Evolutionary conservation across 176 grass and related monocot genomes (phyloP), one percentile per base, ranked within the genome.

Genomic region (Oropetium thomaeum): DNA sequence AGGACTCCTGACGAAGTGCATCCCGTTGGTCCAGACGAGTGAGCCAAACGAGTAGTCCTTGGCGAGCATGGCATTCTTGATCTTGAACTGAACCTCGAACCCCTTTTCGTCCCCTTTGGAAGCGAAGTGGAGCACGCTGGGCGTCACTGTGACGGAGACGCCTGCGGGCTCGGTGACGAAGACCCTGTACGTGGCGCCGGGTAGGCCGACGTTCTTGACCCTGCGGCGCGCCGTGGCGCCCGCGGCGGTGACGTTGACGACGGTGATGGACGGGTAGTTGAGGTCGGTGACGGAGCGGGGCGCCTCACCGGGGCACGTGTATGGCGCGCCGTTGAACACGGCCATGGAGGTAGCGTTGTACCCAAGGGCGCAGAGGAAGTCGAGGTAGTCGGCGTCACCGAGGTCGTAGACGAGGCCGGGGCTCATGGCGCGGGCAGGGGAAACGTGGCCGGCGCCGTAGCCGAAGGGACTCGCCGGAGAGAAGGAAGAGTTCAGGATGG

Each of bases 331-430:
- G 66, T 83, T 59, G 70, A 96, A 97, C 29, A 5, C 60, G 48
- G 79, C 23, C 27, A 90, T 8, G 14, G 81, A 53, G 13, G 69
- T 79, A 17, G 85, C 44, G 57, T 92, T 88, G 85, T 97, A 97
- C 30, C 69, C 51, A 42, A 81, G 19, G 51, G 68, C 29, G 75
- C 93, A 97, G 69, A 97, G 80, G 85, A 92, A 92, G 79, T 79
- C 74, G 47, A 92, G 70, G 83, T 97, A 97, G 19, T 97, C 87
- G 9, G 15, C 48, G 4, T 77, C 38, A 17, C 61, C 58, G 22
- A 97, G 70, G 51, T 97, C 93, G 29, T 97, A 97, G 54, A 97
- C 82, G 22, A 97, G 80, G 31, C 93, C 93, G 0, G 93, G 93
- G 75, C 82, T 81, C 54, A 89, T 69, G 69, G 93, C 76, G 0